These are phyloP conservation scores for Plasmodium coatneyi DNA, from an alignment of 169 alveolate genomes.

Conservation along the genomic window DNA sequence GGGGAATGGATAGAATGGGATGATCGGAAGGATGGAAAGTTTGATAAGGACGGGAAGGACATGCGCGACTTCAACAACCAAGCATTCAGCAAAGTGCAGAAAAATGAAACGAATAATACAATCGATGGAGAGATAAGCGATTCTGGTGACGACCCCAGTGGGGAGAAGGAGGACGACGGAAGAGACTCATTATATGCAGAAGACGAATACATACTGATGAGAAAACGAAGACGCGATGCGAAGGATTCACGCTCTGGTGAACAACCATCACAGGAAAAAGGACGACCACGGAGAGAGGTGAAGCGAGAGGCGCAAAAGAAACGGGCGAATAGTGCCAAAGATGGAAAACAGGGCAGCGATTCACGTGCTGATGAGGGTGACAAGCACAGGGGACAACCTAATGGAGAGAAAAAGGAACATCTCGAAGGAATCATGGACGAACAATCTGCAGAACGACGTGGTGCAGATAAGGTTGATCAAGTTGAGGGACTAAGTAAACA, in stretches of 20 bases:
- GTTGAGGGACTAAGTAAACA: background rate
- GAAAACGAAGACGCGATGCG: background rate
- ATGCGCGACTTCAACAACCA: background rate
- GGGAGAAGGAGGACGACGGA: background rate
- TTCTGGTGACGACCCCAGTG: background rate
- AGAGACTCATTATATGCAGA: background rate
- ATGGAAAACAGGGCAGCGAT: background rate
- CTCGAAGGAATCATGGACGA: background rate
- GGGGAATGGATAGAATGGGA: background rate
- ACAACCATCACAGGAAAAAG: background rate
- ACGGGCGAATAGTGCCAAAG: background rate
- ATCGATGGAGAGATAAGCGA: background rate
- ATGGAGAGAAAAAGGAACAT: background rate
- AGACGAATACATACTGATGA: background rate
- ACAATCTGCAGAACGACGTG: background rate
- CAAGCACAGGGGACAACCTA: background rate
- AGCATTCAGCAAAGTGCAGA: background rate
- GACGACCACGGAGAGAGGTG: background rate
- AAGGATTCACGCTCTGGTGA: background rate
- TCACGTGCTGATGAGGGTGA: background rate
- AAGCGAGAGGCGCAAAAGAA: background rate
- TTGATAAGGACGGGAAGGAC: background rate
- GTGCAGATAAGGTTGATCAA: background rate
- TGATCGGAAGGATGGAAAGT: background rate
- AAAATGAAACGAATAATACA: background rate